These are phyloP conservation scores for Entonaema liquescens DNA, from an alignment of 495 filamentous ascomycete species.

Conservation along the genomic window DNA sequence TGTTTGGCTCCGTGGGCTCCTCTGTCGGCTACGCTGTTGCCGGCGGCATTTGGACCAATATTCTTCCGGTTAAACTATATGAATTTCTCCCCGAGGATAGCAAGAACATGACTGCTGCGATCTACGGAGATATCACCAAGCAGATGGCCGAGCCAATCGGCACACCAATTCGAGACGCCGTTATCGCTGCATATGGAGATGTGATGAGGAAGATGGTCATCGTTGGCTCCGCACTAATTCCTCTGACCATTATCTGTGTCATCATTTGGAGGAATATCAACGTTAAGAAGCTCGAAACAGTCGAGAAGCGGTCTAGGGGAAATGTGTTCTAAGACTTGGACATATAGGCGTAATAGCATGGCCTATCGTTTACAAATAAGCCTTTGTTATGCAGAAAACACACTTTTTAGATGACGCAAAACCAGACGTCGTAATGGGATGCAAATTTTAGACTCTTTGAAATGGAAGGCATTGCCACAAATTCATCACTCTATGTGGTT, in stretches of 20 bases:
- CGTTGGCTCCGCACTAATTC: conserved; percentile 55
- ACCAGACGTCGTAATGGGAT: not conserved
- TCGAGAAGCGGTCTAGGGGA: conserved; percentile 48
- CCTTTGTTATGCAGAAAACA: not conserved
- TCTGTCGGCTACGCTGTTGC: conserved; percentile 73
- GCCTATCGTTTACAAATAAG: not conserved
- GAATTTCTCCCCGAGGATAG: conserved; percentile 65
- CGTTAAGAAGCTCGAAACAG: conserved; percentile 55
- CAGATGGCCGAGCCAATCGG: conserved; percentile 67
- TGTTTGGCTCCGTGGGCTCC: conserved; percentile 72
- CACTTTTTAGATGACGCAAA: not conserved
- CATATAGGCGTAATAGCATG: not conserved
- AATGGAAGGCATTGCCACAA: too few species aligned
- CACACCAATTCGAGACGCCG: conserved; percentile 63
- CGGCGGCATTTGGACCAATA: conserved; percentile 71
- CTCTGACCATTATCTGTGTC: conserved; percentile 54
- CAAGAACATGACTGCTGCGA: conserved; percentile 57
- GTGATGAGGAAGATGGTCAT: conserved; percentile 60
- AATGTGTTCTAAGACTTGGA: conserved; percentile 38
- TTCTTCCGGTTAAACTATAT: conserved; percentile 64
- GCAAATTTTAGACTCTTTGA: too few species aligned
- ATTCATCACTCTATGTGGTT: too few species aligned
- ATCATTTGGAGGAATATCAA: conserved; percentile 61
- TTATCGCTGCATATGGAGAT: conserved; percentile 67
- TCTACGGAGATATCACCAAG: conserved; percentile 69